Base-by-base conservation (phyloP, 495 filamentous ascomycete genomes). In the Aspergillus ellipticus region DNA sequence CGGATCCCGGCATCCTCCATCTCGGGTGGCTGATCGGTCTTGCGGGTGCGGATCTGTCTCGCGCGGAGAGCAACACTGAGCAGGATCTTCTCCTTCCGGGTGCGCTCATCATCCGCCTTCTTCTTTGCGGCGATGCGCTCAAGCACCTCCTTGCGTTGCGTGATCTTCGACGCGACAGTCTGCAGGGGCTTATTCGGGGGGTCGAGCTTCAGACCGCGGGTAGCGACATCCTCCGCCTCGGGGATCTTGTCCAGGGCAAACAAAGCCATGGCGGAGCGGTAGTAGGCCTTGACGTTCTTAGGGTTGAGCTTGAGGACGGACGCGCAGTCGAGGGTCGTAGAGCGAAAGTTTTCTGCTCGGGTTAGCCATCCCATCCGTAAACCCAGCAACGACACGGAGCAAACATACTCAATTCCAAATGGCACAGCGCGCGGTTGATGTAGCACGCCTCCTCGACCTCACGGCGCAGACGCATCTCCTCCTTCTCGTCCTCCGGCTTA, bases 381-480 rank as follows among this genome's bases (percentile, higher is more conserved):
- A 13, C 19, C 3, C 28, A 54, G 39, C 28, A 54, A 46, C 4
- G 24, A 26, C 22, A 49, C 49, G 24, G 20, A 45, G 29, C 8
- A 52, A 19, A 71, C 74, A 50, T 80, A 86, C 84, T 82, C 52
- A 88, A 69, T 62, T 89, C 84, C 43, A 97, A 73, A 69, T 97
- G 87, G 66, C 90, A 94, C 20, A 93, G 79, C 1, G 94, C 89
- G 41, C 94, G 85, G 68, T 97, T 97, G 61, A 86, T 83, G 64
- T 89, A 85, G 51, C 89, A 89, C 2, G 83, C 80, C 67, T 95
- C 90, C 52, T 92, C 80, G 49, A 88, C 72, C 49, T 75, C 65
- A 42, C 71, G 74, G 59, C 90, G 80, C 37, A 82, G 71, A 53
- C 78, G 72, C 31, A 76, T 63, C 59, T 92, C 86, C 50, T 79